Conservation (phyloP, 23 red algal species). For the Gracilariopsis chorda region DNA sequence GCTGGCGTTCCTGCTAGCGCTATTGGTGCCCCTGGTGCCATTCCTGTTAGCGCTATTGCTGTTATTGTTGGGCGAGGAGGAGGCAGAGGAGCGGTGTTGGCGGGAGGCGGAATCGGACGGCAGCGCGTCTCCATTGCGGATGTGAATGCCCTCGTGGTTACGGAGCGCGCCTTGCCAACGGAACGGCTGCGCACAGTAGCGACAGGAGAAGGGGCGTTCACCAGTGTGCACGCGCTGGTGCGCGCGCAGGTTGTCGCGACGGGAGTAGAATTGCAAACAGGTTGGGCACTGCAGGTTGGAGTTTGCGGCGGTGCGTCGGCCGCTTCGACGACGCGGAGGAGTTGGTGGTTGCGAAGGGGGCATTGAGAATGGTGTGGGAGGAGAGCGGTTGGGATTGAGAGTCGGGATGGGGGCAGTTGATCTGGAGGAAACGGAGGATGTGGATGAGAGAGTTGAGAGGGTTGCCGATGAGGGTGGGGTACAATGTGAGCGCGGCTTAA, state of each 20-base stretch:
- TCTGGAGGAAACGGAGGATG: no score
- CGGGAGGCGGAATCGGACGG: not conserved
- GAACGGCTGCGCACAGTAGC: slow-evolving; percentile 49
- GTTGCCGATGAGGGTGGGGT: no score
- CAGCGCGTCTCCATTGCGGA: not conserved
- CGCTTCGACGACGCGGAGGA: not conserved
- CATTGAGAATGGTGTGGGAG: no score
- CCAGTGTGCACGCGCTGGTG: slow-evolving; percentile 75
- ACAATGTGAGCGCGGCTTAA: no score
- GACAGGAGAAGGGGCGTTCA: slow-evolving; percentile 62
- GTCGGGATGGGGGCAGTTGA: no score
- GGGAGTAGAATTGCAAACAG: slow-evolving; percentile 47
- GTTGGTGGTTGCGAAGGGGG: no score
- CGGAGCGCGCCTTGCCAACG: slow-evolving; percentile 47
- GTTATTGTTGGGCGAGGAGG: not conserved
- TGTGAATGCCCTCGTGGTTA: slow-evolving; percentile 44
- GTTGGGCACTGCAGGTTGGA: slow-evolving; percentile 27
- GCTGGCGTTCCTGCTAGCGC: not conserved
- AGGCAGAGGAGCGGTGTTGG: not conserved
- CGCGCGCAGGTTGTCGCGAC: slow-evolving; percentile 61
- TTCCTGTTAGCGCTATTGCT: not conserved
- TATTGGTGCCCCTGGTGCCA: not conserved
- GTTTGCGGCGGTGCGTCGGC: not conserved
- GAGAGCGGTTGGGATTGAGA: no score
- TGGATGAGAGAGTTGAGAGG: no score